phyloP scores from a whole-genome alignment of 225 moss, liverwort and hornwort genomes.

The Neckera pumila region DNA sequence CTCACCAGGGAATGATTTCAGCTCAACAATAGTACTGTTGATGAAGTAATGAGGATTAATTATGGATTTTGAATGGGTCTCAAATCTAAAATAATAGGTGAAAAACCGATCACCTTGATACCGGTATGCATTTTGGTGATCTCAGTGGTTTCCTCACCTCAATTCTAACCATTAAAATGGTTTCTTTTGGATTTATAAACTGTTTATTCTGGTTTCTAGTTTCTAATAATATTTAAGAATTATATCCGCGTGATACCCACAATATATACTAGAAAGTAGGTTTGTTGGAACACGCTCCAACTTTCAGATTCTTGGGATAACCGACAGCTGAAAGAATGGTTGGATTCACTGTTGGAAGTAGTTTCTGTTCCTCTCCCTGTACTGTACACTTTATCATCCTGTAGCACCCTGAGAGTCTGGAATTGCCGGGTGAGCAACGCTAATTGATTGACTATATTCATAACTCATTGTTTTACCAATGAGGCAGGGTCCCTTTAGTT shows the following conservation, averaged over 20 bases:
- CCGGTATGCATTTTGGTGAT: neutral
- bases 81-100: neutral
- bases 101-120: neutral
- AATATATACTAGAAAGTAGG: too few species aligned
- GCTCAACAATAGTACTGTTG: too few species aligned
- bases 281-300: neutral
- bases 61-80: neutral
- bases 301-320: constrained; percentile 43
- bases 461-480: neutral
- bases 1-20: too few species aligned
- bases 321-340: neutral
- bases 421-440: neutral
- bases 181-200: neutral
- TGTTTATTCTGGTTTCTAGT: neutral
- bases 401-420: neutral
- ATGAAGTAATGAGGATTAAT: neutral
- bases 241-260: neutral
- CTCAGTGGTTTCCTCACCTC: neutral
- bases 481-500: neutral
- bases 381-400: constrained; percentile 8
- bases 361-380: neutral
- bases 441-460: neutral
- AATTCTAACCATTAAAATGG: neutral
- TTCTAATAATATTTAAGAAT: too few species aligned
- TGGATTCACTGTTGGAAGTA: neutral